Base-by-base conservation (phyloP, 164 flowering plant genomes). In the Liquidambar formosana region DNA sequence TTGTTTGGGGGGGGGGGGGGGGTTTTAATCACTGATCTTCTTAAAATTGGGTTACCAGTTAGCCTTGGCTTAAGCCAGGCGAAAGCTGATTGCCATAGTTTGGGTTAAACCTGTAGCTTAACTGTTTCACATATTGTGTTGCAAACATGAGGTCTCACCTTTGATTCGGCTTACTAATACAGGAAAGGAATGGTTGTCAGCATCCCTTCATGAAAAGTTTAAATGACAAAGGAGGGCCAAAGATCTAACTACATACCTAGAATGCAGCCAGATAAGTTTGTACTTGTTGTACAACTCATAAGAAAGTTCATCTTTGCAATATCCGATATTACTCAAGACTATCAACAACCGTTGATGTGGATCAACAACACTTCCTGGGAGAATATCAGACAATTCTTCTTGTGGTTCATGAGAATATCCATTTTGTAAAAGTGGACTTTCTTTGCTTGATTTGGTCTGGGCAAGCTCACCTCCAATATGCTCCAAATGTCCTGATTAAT, bases 291-390 rank as follows among this genome's bases (percentile, higher is more conserved):
- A 89, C 70, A 93, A 67, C 73, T 93, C 95, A 70, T 69, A 61
- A 51, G 94, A 83, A 76, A 96, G 90, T 73, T 96, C 96, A 65
- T 96, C 97, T 81, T 90, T 96, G 86, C 98, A 96, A 75, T 86
- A 96, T 52, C 98, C 99, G 63, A 96, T 86, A 74, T 96, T 96
- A 75, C 99, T 96, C 78, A 96, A 78, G 44, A 92, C 91, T 62
- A 96, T 86, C 74, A 96, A 73, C 76, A 92, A 71, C 71, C 74
- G 83, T 77, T 86, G 86, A 79, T 93, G 93, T 44, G 95, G 88
- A 81, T 86, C 90, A 67, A 78, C 75, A 75, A 83, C 79, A 78
- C 85, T 83, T 73, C 86, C 95, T 57, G 89, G 84, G 52, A 78
- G 77, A 76, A 88, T 79, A 73, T 85, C 80, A 46, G 61, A 71